Base-by-base conservation (phyloP, 2,329 filamentous ascomycete species). In the Epichloe aotearoae region DNA sequence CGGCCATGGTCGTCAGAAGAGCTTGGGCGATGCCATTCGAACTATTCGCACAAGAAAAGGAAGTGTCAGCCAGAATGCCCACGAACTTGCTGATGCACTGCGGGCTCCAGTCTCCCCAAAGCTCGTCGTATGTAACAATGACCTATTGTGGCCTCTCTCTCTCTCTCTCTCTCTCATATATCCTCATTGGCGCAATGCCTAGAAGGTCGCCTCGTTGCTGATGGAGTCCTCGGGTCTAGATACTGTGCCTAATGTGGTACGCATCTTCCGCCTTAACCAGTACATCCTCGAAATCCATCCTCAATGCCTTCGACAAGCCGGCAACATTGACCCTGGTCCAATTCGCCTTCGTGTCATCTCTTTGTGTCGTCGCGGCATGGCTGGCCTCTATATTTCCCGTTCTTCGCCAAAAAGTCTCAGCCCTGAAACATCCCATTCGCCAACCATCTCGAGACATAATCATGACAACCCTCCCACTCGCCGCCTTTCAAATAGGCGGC, bases 271-370 rank as follows among this genome's bases (percentile, higher is more conserved):
- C 94, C 55, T 73, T 97, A 59, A 96, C 93, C 55, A 98, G 97
- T 66, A 96, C 93, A 2, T 97, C 93, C 23, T 96, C 93, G 49
- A 98, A 98, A 71, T 87, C 91, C 17, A 98, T 98, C 62, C 75
- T 97, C 54, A 96, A 88, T 58, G 86, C 88, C 42, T 88, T 96
- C 57, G 82, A 87, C 52, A 93, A 88, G 68, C 91, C 91, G 1
- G 86, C 93, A 34, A 96, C 91, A 19, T 77, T 97, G 60, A 97
- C 91, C 1, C 76, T 95, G 52, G 76, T 95, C 48, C 93, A 98
- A 73, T 98, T 98, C 69, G 85, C 82, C 52, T 90, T 96, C 61
- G 91, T 98, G 40, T 88, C 88, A 11, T 80, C 83, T 50, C 93
- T 89, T 74, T 98, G 93, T 67, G 65, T 97, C 26, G 66, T 89